Percentiles rank a stretch among this genome's conserved stretches.
Conservation (phyloP, 305 asterid species). For the Lippia alba region DNA sequence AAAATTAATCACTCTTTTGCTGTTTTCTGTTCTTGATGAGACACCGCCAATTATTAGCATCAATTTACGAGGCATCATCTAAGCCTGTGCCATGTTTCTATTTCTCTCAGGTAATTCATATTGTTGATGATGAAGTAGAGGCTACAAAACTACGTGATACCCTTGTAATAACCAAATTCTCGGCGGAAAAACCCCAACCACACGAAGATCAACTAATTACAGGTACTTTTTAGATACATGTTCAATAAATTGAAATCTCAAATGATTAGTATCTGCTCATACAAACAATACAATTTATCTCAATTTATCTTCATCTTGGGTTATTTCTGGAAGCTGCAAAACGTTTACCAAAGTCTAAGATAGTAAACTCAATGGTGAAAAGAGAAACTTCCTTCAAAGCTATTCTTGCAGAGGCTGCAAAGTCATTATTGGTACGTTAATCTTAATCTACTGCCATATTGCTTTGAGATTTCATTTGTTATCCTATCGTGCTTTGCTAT, state of each 20-base stretch:
- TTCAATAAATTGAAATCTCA: slow-evolving; percentile 31
- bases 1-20: background rate
- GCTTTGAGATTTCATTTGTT: slow-evolving; percentile 11
- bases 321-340: slow-evolving; percentile 49
- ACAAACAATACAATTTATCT: slow-evolving; percentile 27
- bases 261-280: slow-evolving; percentile 34
- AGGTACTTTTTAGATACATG: slow-evolving; percentile 33
- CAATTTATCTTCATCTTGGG: slow-evolving; percentile 34
- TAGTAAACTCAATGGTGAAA: slow-evolving; percentile 60
- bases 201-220: slow-evolving; percentile 42
- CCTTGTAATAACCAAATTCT: slow-evolving; percentile 51
- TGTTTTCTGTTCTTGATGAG: slow-evolving; percentile 18
- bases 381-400: slow-evolving; percentile 65
- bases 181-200: slow-evolving; percentile 46
- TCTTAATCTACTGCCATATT: slow-evolving; percentile 23
- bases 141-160: slow-evolving; percentile 42
- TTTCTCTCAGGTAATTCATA: slow-evolving; percentile 60
- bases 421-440: slow-evolving; percentile 55
- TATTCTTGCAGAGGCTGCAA: slow-evolving; percentile 54
- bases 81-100: slow-evolving; percentile 24
- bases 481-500: slow-evolving; percentile 4
- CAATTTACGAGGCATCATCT: slow-evolving; percentile 26
- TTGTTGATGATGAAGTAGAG: slow-evolving; percentile 57
- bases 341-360: slow-evolving; percentile 47
- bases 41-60: background rate